Evolutionary conservation across 805 yeast species (phyloP), one percentile per base, ranked within the genome.

Genomic region (Spathaspora arborariae): DNA sequence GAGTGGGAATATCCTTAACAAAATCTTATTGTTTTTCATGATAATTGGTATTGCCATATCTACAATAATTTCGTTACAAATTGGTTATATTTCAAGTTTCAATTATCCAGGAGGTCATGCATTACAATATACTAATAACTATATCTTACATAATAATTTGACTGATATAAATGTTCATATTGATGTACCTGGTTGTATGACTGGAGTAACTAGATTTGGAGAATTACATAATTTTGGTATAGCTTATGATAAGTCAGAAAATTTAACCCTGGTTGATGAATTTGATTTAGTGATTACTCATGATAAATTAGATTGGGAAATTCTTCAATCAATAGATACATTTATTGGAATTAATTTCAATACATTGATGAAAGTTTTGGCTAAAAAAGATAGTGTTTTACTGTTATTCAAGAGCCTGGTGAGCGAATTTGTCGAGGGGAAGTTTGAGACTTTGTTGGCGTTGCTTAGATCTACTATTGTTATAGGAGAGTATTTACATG

Each of bases 61-160:
- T 2, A 47, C 76, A 5, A 43, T 64, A 0, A 42, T 72, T 2
- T 78, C 91, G 0, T 38, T 76, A 1, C 58, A 73, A 9, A 82
- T 82, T 73, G 78, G 84, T 0, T 75, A 74, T 41, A 72, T 81
- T 4, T 88, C 96, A 0, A 74, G 85, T 42, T 69, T 70, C 62
- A 92, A 92, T 62, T 92, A 92, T 59, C 96, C 97, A 2, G 97
- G 97, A 10, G 97, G 97, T 0, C 73, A 65, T 1, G 96, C 96
- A 0, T 65, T 90, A 27, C 50, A 59, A 13, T 57, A 57, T 19
- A 73, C 86, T 48, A 85, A 88, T 56, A 55, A 69, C 8, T 59
- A 68, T 37, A 55, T 78, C 20, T 44, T 66, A 7, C 20, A 51
- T 3, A 44, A 54, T 38, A 49, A 50, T 33, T 49, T 61, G 3